These are phyloP conservation scores for Talaromyces stipitatus DNA, from an alignment of 495 filamentous ascomycete species.

Conservation along the genomic window DNA sequence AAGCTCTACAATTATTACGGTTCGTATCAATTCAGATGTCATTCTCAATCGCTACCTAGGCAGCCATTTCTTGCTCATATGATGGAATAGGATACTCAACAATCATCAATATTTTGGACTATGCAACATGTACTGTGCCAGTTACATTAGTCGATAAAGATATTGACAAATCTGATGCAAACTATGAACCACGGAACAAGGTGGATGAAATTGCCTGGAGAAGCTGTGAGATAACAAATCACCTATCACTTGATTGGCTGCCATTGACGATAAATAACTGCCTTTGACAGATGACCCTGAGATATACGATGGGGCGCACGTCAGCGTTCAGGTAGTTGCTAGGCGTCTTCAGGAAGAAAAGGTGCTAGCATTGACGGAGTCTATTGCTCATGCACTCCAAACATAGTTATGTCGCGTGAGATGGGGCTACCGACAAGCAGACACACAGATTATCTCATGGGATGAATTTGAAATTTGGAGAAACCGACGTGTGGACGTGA, in stretches of 20 bases:
- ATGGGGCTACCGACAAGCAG: background rate
- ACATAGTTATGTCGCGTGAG: background rate
- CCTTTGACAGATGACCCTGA: slow-evolving; percentile 42
- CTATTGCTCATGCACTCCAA: background rate
- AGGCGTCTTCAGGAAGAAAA: slow-evolving; percentile 5
- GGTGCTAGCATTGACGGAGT: background rate
- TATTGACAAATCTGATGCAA: slow-evolving; percentile 35
- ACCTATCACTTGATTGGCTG: background rate
- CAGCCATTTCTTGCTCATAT: background rate
- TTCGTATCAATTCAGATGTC: background rate
- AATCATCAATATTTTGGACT: slow-evolving; percentile 51
- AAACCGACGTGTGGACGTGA: too few relatives aligned
- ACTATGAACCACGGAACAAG: slow-evolving; percentile 30
- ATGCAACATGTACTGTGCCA: slow-evolving; percentile 49
- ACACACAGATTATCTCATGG: too few relatives aligned
- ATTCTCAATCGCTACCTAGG: background rate
- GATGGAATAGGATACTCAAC: slow-evolving; percentile 28
- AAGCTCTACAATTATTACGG: slow-evolving; percentile 34
- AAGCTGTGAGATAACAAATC: slow-evolving; percentile 41
- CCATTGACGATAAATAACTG: background rate
- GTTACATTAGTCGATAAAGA: slow-evolving; percentile 48
- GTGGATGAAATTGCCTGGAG: slow-evolving; percentile 35
- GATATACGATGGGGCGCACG: slow-evolving; percentile 46
- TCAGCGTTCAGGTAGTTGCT: slow-evolving; percentile 38
- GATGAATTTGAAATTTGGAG: too few relatives aligned